Evolutionary conservation across 106 monocot species (phyloP).

Genomic region (Iris macrosiphon): DNA sequence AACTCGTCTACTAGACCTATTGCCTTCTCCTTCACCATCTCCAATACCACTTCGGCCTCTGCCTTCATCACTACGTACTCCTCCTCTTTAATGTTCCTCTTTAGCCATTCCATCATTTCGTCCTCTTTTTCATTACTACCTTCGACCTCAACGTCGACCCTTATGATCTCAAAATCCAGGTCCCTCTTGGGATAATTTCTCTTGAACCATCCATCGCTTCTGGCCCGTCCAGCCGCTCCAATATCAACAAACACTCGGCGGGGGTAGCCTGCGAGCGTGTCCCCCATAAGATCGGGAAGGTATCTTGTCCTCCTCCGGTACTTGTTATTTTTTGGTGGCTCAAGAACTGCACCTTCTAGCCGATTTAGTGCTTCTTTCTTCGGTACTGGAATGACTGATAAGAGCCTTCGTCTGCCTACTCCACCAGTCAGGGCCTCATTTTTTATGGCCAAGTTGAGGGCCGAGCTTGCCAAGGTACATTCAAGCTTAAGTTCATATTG

Average conservation of each 20-base stretch:
- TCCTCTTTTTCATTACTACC: neutral
- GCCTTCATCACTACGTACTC: conserved; percentile 88
- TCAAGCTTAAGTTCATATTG: too few species aligned
- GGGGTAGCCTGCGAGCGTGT: conserved; percentile 42
- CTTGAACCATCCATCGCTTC: conserved; percentile 41
- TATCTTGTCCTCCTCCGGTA: conserved; percentile 24
- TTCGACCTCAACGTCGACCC: conserved; percentile 35
- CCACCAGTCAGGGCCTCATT: neutral
- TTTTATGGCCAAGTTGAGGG: neutral
- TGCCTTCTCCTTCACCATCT: conserved; percentile 34
- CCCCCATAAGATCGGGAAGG: conserved; percentile 54
- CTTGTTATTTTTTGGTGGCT: conserved; percentile 33
- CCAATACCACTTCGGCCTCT: conserved; percentile 65
- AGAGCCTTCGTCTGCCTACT: conserved; percentile 23
- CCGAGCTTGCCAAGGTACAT: conserved; percentile 3
- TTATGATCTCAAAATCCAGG: conserved; percentile 47
- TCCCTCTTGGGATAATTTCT: conserved; percentile 46
- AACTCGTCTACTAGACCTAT: conserved; percentile 63
- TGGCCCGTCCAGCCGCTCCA: neutral
- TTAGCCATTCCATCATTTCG: conserved; percentile 40
- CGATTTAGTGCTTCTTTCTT: conserved; percentile 44
- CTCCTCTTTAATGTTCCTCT: conserved; percentile 47
- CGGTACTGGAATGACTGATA: conserved; percentile 23
- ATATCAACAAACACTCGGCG: conserved; percentile 54
- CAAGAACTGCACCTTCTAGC: conserved; percentile 56